These are phyloP conservation scores for Calonectria pseudoturangicola DNA, from an alignment of 2,329 filamentous ascomycete species.

Conservation along the genomic window DNA sequence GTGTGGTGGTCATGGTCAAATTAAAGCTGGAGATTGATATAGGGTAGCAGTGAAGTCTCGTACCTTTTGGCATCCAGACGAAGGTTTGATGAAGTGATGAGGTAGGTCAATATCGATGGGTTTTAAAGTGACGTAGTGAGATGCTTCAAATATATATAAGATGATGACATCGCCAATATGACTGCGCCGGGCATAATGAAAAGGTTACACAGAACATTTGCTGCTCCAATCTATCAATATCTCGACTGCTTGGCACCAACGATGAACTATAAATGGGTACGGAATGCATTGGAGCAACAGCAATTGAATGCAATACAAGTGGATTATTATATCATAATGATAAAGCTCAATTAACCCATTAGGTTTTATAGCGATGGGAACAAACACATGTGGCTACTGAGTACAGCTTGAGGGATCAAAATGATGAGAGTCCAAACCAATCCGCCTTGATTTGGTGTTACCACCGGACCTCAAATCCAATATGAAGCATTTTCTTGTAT, in stretches of 20 bases:
- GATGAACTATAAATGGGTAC: too few relatives aligned
- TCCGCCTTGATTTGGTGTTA: not conserved
- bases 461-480: not conserved
- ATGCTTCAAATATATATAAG: too few relatives aligned
- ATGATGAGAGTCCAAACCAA: not conserved
- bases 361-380: not conserved
- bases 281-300: too few relatives aligned
- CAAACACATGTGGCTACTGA: not conserved
- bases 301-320: too few relatives aligned
- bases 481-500: too few relatives aligned
- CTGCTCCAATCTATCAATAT: too few relatives aligned
- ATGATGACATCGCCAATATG: not conserved
- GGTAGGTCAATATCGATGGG: too few relatives aligned
- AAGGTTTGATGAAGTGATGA: not conserved
- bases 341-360: not conserved
- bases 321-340: not conserved
- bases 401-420: not conserved
- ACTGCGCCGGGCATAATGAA: not conserved
- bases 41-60: not conserved
- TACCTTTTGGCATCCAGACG: not conserved
- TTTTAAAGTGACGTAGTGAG: not conserved
- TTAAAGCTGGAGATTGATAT: not conserved
- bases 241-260: not conserved
- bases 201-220: too few relatives aligned
- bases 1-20: too few relatives aligned